Conservation (phyloP, 164 flowering plant species). For the Vitis cinerea region DNA sequence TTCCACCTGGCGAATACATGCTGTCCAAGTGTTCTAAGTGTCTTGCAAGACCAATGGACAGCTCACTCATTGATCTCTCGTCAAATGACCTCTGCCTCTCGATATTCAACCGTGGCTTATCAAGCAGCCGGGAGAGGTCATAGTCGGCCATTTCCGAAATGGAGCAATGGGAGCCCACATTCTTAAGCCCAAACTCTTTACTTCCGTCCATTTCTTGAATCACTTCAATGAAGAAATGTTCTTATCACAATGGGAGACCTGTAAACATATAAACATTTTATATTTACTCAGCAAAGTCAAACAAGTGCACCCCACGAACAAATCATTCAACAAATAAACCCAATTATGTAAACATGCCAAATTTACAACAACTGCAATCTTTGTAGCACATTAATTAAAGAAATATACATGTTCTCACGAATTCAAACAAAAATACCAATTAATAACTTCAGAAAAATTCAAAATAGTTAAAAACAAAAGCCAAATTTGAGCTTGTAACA, state of each 20-base stretch:
- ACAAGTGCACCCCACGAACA: background rate
- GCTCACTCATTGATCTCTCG: slow-evolving; percentile 57
- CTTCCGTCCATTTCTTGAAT: slow-evolving; percentile 22
- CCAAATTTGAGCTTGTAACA: too few relatives aligned
- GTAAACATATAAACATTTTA: background rate
- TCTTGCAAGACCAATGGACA: slow-evolving; percentile 39
- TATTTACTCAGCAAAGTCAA: background rate
- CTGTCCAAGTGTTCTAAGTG: slow-evolving; percentile 32
- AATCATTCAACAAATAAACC: too few relatives aligned
- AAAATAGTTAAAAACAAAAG: too few relatives aligned
- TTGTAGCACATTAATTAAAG: too few relatives aligned
- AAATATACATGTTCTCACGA: too few relatives aligned
- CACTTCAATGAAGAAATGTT: slow-evolving; percentile 2
- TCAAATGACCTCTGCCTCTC: slow-evolving; percentile 60
- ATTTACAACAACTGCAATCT: too few relatives aligned
- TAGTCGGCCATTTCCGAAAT: slow-evolving; percentile 54
- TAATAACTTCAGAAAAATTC: too few relatives aligned
- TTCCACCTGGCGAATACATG: slow-evolving; percentile 38
- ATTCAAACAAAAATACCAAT: too few relatives aligned
- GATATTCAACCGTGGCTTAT: slow-evolving; percentile 46
- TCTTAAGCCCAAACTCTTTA: slow-evolving; percentile 18
- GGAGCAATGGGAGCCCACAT: slow-evolving; percentile 39
- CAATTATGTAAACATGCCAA: too few relatives aligned
- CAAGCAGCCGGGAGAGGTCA: slow-evolving; percentile 46
- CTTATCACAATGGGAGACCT: background rate